phyloP scores from a whole-genome alignment of 2,329 filamentous ascomycete species.

The Arthrobotrys entomopaga region DNA sequence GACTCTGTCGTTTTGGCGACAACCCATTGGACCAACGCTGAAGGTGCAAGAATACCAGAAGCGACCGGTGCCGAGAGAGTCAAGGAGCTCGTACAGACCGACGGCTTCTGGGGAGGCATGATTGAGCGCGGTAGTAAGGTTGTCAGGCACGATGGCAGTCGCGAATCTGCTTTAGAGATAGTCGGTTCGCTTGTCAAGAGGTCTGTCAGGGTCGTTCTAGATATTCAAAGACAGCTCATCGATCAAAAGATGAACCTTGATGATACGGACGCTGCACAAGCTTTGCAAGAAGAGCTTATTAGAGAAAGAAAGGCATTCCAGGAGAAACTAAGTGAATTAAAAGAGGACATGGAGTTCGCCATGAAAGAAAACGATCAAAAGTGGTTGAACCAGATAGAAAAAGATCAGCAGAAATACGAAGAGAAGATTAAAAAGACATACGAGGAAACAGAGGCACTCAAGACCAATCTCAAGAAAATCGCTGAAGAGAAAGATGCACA shows the following conservation, averaged over 20 bases:
- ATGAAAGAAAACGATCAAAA: conserved; percentile 12
- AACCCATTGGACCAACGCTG: conserved; percentile 15
- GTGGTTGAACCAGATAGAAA: conserved; percentile 10
- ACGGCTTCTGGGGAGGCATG: conserved; percentile 27
- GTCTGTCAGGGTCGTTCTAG: conserved; percentile 3
- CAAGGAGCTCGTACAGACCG: not conserved
- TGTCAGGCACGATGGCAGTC: conserved; percentile 5
- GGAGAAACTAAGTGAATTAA: conserved; percentile 4
- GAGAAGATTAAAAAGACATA: conserved; percentile 15
- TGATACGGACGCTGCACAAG: conserved; percentile 16
- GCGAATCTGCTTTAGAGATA: not conserved
- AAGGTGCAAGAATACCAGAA: conserved; percentile 9
- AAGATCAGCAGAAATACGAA: conserved; percentile 6
- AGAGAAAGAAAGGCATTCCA: conserved; percentile 9
- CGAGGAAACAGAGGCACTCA: conserved; percentile 9
- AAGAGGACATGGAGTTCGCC: conserved; percentile 17
- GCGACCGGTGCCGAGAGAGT: not conserved
- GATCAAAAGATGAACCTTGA: conserved; percentile 22
- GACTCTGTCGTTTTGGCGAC: conserved; percentile 6
- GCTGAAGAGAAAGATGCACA: conserved; percentile 19
- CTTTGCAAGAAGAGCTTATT: conserved; percentile 8
- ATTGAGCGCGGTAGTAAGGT: conserved; percentile 12
- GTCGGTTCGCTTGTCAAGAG: not conserved
- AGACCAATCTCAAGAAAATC: conserved; percentile 11
- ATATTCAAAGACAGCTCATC: conserved; percentile 27